A percentile compares a stretch with the other conserved stretches of the same genome.
Conservation (phyloP, 2,329 filamentous ascomycete species). For the Colletotrichum trifolii region DNA sequence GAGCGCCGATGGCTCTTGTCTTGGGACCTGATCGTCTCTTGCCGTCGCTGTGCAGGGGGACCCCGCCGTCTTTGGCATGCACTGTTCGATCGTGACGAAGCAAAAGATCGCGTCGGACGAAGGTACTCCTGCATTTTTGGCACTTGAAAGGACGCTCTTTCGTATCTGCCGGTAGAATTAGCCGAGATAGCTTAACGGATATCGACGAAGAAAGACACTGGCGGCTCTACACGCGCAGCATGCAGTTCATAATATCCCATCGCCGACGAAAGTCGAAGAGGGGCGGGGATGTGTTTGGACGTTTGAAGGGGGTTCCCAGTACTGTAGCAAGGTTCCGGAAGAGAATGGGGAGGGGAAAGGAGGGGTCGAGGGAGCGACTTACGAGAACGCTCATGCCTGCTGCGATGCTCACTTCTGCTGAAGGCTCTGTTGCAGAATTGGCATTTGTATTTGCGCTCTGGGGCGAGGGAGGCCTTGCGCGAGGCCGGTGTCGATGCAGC, state of each 20-base stretch:
- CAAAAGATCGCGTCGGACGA: slow-evolving; percentile 95
- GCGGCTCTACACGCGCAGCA: too few relatives aligned
- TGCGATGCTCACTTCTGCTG: slow-evolving; percentile 96
- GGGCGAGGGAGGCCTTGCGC: slow-evolving; percentile 80
- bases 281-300: slow-evolving; percentile 16
- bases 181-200: not conserved
- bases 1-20: slow-evolving; percentile 69
- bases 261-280: slow-evolving; percentile 4
- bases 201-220: too few relatives aligned
- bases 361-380: slow-evolving; percentile 62
- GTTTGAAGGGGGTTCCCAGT: slow-evolving; percentile 20
- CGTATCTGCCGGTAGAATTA: slow-evolving; percentile 73
- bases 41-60: slow-evolving; percentile 92
- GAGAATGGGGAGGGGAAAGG: slow-evolving; percentile 24
- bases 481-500: slow-evolving; percentile 76
- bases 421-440: slow-evolving; percentile 98
- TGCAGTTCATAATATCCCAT: too few relatives aligned
- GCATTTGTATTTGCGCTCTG: slow-evolving; percentile 99
- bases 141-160: slow-evolving; percentile 99
- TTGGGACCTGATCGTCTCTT: slow-evolving; percentile 84
- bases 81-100: slow-evolving; percentile 98
- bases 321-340: slow-evolving; percentile 21
- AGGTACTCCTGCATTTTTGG: slow-evolving; percentile 97
- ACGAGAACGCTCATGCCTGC: slow-evolving; percentile 97
- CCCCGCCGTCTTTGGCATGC: slow-evolving; percentile 96